These are phyloP conservation scores for Ramalina intermedia DNA, from an alignment of 495 filamentous ascomycete species.

Conservation along the genomic window DNA sequence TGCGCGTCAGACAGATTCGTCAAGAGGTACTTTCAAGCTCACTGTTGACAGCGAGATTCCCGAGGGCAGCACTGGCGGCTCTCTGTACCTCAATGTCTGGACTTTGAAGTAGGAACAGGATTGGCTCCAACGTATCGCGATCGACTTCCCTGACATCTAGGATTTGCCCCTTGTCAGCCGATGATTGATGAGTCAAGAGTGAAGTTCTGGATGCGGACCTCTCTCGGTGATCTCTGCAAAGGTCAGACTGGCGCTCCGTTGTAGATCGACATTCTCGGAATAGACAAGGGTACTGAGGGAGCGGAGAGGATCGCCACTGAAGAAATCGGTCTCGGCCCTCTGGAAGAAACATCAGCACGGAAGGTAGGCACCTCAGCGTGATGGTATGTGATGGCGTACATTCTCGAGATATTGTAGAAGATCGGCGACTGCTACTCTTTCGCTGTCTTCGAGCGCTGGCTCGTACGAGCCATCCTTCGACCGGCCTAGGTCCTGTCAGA, in stretches of 20 bases:
- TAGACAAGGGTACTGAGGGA: constrained; percentile 92
- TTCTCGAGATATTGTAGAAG: constrained; percentile 92
- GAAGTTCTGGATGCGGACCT: constrained; percentile 42
- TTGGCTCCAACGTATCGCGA: constrained; percentile 85
- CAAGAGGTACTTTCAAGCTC: constrained; percentile 21
- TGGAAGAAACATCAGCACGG: constrained; percentile 26
- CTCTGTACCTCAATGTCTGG: constrained; percentile 94
- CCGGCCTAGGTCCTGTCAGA: constrained; percentile 39
- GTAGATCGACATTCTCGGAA: constrained; percentile 96
- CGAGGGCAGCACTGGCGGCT: constrained; percentile 88
- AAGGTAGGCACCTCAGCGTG: constrained; percentile 1
- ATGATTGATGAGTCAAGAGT: neutral
- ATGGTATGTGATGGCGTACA: constrained; percentile 35
- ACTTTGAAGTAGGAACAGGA: constrained; percentile 87
- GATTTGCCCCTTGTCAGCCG: neutral
- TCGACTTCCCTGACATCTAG: constrained; percentile 94
- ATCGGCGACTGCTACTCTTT: constrained; percentile 94
- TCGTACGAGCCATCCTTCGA: constrained; percentile 91
- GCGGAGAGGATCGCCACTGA: constrained; percentile 87
- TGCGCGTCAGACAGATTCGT: constrained; percentile 28
- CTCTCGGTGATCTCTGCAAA: constrained; percentile 98
- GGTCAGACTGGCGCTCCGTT: constrained; percentile 92
- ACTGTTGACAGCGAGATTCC: constrained; percentile 96
- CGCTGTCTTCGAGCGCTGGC: constrained; percentile 86
- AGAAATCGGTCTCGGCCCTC: constrained; percentile 95